These are phyloP conservation scores for Talaromyces atroroseus DNA, from an alignment of 2,329 filamentous ascomycete genomes.

Conservation along the genomic window DNA sequence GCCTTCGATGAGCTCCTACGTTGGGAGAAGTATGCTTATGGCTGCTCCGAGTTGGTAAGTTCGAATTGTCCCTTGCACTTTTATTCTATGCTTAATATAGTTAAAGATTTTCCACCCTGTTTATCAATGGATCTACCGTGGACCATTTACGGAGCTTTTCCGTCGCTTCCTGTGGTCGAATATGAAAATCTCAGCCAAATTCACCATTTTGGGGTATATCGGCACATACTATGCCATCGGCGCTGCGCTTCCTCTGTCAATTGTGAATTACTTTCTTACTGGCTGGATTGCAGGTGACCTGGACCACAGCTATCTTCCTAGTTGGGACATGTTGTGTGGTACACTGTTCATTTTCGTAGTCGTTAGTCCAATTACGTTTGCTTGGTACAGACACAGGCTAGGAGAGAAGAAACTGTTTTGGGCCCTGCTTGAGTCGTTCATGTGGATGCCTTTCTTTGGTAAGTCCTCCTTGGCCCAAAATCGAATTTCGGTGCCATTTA, in stretches of 20 bases:
- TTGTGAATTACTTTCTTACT: slow-evolving; percentile 65
- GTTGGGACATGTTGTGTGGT: slow-evolving; percentile 38
- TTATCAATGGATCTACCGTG: slow-evolving; percentile 65
- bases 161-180: slow-evolving; percentile 65
- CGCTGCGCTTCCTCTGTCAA: slow-evolving; percentile 58
- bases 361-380: slow-evolving; percentile 33
- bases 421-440: slow-evolving; percentile 53
- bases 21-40: slow-evolving; percentile 54
- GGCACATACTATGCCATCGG: slow-evolving; percentile 69
- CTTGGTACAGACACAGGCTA: slow-evolving; percentile 59
- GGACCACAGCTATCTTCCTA: slow-evolving; percentile 63
- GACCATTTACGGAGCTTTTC: slow-evolving; percentile 79
- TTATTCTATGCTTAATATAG: neutral
- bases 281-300: slow-evolving; percentile 65
- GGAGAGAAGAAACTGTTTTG: slow-evolving; percentile 49
- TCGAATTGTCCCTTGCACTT: neutral
- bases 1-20: slow-evolving; percentile 64
- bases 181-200: slow-evolving; percentile 57
- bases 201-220: slow-evolving; percentile 67
- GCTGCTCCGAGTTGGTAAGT: slow-evolving; percentile 65
- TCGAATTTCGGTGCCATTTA: too few species aligned
- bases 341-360: slow-evolving; percentile 12
- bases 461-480: neutral
- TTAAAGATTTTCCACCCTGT: slow-evolving; percentile 64
- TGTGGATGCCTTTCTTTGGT: slow-evolving; percentile 54